Base-by-base conservation (phyloP, 2,329 filamentous ascomycete genomes). In the Aureobasidium sp. region DNA sequence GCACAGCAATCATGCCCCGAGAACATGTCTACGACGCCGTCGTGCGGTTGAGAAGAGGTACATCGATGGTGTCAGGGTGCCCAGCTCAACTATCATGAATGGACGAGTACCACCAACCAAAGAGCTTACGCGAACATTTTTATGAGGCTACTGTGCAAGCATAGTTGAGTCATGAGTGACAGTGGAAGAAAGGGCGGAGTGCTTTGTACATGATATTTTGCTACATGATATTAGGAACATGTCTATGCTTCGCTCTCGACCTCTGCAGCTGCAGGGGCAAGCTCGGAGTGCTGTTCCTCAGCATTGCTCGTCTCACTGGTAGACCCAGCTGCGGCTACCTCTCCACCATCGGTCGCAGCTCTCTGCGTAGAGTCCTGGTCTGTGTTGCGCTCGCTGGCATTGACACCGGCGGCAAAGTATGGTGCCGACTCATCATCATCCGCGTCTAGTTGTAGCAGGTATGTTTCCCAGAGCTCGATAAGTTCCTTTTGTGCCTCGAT, bases 401-500 rank as follows among this genome's bases (percentile, higher is more conserved):
- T 63, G n/a, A 71, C 70, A 26, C 72, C 44, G 12, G 60, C 53
- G 52, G 44, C 72, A 64, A 74, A 78, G 63, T 77, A 82, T 3
- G 77, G 76, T 60, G 79, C 46, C 7, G 41, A 36, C 32, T 37
- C 55, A 3, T 96, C 91, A 64, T 97, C 93, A 69, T 96, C 93
- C 9, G 91, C 89, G 72, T 99, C 94, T 47, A 99, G 81, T 74
- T 97, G 94, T 82, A 97, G 87, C 59, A 99, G 81, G 79, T 96
- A 99, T 0, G 94, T 97, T 77, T 99, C 94, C 94, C 94, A 99
- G 65, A 97, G 87, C 76, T 99, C 94, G 70, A 87, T 87, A 65
- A 87, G 77, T 84, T 99, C 94, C 77, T 99, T 99, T 78, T 99
- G 94, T 61, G 93, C 94, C 77, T 99, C 94, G 4, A 99, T 92